Conservation (phyloP, 257 asterid species). For the Oldenlandia corymbosa region DNA sequence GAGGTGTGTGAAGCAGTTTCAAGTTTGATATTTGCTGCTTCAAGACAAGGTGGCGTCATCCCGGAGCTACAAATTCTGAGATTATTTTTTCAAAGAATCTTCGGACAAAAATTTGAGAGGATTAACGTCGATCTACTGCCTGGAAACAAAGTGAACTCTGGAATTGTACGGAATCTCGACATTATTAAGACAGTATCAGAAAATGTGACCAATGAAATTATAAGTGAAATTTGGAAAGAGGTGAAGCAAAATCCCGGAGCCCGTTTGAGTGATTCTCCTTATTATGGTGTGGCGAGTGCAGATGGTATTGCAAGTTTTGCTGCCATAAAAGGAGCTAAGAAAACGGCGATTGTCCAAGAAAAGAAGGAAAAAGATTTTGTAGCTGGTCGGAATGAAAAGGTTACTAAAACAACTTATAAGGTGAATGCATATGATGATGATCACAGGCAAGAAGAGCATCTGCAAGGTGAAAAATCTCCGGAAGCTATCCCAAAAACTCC, state of each 20-base stretch:
- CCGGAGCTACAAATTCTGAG: slow-evolving; percentile 28
- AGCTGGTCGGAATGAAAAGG: neutral
- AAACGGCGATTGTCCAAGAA: neutral
- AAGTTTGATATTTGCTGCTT: slow-evolving; percentile 37
- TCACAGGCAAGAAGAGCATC: neutral
- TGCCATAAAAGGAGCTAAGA: neutral
- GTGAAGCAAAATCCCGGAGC: neutral
- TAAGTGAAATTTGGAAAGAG: slow-evolving; percentile 22
- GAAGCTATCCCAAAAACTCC: neutral
- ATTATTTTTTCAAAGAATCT: slow-evolving; percentile 20
- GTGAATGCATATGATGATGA: too few species aligned
- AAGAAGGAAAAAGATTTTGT: slow-evolving; percentile 1
- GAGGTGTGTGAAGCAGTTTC: slow-evolving; percentile 30
- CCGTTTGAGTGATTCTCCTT: neutral
- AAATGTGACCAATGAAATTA: slow-evolving; percentile 16
- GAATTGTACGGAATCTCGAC: slow-evolving; percentile 10
- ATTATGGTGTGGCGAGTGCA: too few species aligned
- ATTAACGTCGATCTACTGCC: slow-evolving; percentile 25
- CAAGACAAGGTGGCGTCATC: slow-evolving; percentile 39
- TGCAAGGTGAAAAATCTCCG: neutral
- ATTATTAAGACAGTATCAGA: slow-evolving; percentile 9
- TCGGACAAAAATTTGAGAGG: slow-evolving; percentile 29
- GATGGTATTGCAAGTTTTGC: neutral
- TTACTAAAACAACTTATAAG: neutral
- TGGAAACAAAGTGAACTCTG: slow-evolving; percentile 22